Base-by-base conservation (phyloP, 2,329 filamentous ascomycete species). In the Aspergillus fumigatiaffinis region DNA sequence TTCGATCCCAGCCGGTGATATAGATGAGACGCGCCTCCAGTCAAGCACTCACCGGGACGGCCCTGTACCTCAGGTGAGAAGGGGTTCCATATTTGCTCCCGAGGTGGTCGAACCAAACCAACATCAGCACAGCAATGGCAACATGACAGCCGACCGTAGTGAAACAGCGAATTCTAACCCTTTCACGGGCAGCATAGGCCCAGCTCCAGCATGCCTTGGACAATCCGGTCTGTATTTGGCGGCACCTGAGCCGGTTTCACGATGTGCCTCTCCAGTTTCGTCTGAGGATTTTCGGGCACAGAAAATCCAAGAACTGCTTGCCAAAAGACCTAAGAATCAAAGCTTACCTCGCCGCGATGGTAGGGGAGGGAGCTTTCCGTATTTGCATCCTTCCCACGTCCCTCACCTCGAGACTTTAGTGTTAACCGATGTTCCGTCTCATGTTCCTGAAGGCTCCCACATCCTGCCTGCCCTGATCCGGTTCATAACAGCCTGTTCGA, bases 401-500 rank as follows among this genome's bases (percentile, higher is more conserved):
- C 79, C 82, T 10, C 79, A 81, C 51, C 65, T 86, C 8, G 76
- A 79, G 52, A 84, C 81, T 0, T 66, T 87, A 4, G 76, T 84
- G 2, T 70, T 87, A 48, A 86, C 83, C 1, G 79, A 83, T 58
- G 77, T 87, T 1, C 84, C 84, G 0, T 73, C 71, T 4, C 71
- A 75, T 44, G 71, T 77, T 4, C 68, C 71, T 5, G 64, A 67
- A 8, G 75, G 76, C 26, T 79, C 79, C 1, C 63, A 73, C 0
- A 71, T 83, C 20, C 59, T 76, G 4, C 60, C 73, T 12, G 69
- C 77, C 6, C 69, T 87, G 4, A 81, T 79, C 49, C 71, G 77
- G 12, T 86, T 85, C 66, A 80, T 87, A 59, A 79, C 76, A 52
- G 77, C 80, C 47, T 86, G 83, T 62, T 82, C 83, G 14, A 77